Conservation (phyloP, 495 filamentous ascomycete genomes). For the Collariella sp. region DNA sequence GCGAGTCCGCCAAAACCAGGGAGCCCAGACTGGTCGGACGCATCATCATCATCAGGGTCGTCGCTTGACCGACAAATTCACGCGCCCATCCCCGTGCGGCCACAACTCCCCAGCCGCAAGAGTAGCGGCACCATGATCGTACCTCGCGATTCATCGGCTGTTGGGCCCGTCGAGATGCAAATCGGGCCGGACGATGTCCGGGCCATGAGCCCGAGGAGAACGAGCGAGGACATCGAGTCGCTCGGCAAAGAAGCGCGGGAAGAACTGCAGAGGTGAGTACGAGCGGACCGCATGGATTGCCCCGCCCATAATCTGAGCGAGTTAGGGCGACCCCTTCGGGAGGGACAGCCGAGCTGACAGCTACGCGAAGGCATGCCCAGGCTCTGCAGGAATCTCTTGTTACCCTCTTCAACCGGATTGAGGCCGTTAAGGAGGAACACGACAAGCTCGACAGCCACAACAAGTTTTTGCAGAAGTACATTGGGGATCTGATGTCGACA, state of each 20-base stretch:
- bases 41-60: constrained; percentile 33
- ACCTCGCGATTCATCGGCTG: constrained; percentile 59
- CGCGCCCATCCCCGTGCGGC: constrained; percentile 40
- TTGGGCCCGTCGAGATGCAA: constrained; percentile 54
- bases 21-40: constrained; percentile 28
- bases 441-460: constrained; percentile 92
- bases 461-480: constrained; percentile 87
- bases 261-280: constrained; percentile 49
- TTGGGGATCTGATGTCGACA: constrained; percentile 72
- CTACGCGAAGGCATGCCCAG: constrained; percentile 63
- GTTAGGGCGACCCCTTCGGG: neutral
- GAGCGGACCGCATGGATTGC: constrained; percentile 35
- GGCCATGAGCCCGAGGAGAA: constrained; percentile 89
- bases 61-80: constrained; percentile 32
- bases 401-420: constrained; percentile 83
- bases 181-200: constrained; percentile 79
- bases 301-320: constrained; percentile 5
- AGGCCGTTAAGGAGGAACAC: constrained; percentile 87
- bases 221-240: constrained; percentile 77
- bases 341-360: constrained; percentile 13
- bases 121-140: constrained; percentile 76
- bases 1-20: constrained; percentile 5
- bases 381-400: constrained; percentile 78
- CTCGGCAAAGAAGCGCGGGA: constrained; percentile 69
- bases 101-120: constrained; percentile 53